Conservation (phyloP, 2,329 filamentous ascomycete genomes). For the Penicillium hordei region DNA sequence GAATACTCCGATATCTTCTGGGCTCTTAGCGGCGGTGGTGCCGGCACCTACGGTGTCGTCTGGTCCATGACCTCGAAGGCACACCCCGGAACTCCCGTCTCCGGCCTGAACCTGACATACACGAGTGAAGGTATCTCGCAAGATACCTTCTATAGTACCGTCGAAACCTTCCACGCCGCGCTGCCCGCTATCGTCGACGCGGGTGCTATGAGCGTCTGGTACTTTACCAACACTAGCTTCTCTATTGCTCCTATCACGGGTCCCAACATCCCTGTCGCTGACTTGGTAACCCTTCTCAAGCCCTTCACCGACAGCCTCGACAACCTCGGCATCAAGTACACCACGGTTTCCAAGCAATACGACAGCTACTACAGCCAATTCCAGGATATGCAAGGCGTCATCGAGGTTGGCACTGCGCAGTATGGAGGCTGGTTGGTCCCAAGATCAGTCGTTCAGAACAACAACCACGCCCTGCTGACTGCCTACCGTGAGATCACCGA, state of each 20-base stretch:
- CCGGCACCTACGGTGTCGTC: constrained; percentile 60
- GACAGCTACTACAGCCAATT: constrained; percentile 35
- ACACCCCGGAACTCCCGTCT: constrained; percentile 46
- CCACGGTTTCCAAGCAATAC: constrained; percentile 30
- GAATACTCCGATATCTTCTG: constrained; percentile 23
- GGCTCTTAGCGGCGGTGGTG: constrained; percentile 30
- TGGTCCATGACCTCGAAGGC: constrained; percentile 56
- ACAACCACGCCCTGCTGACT: constrained; percentile 31
- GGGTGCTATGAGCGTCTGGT: constrained; percentile 53
- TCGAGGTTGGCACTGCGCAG: constrained; percentile 41
- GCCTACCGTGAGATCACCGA: constrained; percentile 38
- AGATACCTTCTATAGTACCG: constrained; percentile 52
- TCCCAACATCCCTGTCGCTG: constrained; percentile 46
- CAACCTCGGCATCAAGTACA: constrained; percentile 35
- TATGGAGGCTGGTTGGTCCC: constrained; percentile 40
- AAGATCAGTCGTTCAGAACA: constrained; percentile 34
- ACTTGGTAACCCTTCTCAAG: constrained; percentile 49
- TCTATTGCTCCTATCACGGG: constrained; percentile 49
- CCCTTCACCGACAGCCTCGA: constrained; percentile 48
- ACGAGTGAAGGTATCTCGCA: constrained; percentile 32
- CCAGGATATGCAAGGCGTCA: constrained; percentile 31
- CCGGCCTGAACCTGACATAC: constrained; percentile 50
- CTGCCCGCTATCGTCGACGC: constrained; percentile 53
- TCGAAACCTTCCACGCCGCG: constrained; percentile 50
- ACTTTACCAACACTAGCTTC: constrained; percentile 53